Evolutionary conservation across 2,329 filamentous ascomycete genomes (phyloP), one percentile per base, ranked within the genome.

Genomic region (Cercospora canescens): DNA sequence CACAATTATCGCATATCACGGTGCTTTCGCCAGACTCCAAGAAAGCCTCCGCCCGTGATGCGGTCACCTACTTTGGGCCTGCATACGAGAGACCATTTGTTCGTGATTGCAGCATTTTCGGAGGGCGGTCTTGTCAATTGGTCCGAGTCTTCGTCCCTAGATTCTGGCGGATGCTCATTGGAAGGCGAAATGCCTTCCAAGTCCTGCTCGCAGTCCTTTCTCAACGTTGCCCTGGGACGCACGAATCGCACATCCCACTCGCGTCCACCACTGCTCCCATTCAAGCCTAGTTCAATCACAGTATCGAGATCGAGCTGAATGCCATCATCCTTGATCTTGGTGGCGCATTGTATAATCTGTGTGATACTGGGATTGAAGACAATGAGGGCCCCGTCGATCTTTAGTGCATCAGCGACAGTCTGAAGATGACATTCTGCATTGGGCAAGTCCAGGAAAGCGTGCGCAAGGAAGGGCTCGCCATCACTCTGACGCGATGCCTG

Each of bases 281-380:
- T 82, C 68, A 70, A 72, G 16, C 80, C 81, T 21, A 90, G 79
- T 76, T 91, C 89, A 16, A 90, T 73, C 0, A 88, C 86, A 52
- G 81, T 84, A 41, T 90, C 88, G 8, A 88, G 77, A 28, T 83
- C 76, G 54, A 89, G 81, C 0, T 87, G 86, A 61, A 92, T 79
- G 2, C 77, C 78, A 12, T 86, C 79, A 30, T 83, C 78, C 64
- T 84, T 84, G 34, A 88, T 84, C 41, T 81, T 76, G 54, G 84
- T 79, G 30, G 89, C 81, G 65, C 89, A 91, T 5, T 88, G 84
- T 45, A 85, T 87, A 63, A 94, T 90, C 76, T 94, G 92, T 9
- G 91, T 93, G 65, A 95, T 88, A 71, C 88, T 92, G 0, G 92
- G 92, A 69, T 88, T 88, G 79, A 93, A 95, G 1, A 93, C 83